These are phyloP conservation scores for Pichia pseudocactophila DNA, from an alignment of 805 yeast species.

Conservation along the genomic window DNA sequence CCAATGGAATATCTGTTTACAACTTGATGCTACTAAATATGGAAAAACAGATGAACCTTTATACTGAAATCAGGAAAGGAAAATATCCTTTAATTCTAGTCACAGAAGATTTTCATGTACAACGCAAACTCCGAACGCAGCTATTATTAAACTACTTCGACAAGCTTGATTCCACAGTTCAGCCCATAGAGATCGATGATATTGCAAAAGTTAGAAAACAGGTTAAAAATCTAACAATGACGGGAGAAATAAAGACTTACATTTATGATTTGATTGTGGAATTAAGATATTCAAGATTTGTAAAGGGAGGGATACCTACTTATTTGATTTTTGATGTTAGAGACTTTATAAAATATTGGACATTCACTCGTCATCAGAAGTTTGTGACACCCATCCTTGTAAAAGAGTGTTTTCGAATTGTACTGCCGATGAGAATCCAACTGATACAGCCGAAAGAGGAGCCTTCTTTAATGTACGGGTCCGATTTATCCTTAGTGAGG, in stretches of 20 bases:
- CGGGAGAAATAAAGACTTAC: conserved; percentile 44
- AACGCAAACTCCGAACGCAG: conserved; percentile 1
- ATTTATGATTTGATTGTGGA: conserved; percentile 48
- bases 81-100: conserved; percentile 7
- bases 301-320: conserved; percentile 44
- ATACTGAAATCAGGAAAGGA: not conserved
- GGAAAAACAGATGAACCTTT: not conserved
- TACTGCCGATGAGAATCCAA: conserved; percentile 39
- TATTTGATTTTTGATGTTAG: conserved; percentile 35
- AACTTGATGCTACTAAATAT: not conserved
- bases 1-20: conserved; percentile 2
- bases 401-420: conserved; percentile 38
- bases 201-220: not conserved
- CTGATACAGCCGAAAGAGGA: conserved; percentile 34
- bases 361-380: conserved; percentile 31
- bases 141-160: conserved; percentile 3
- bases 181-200: not conserved
- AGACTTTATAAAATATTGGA: conserved; percentile 30
- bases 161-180: not conserved
- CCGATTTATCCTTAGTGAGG: conserved; percentile 35
- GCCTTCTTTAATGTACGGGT: conserved; percentile 46
- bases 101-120: not conserved
- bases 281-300: conserved; percentile 46
- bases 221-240: conserved; percentile 20
- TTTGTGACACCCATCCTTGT: conserved; percentile 49